Base-by-base conservation (phyloP, 2,329 filamentous ascomycete genomes). In the Bipolaris gigantea region DNA sequence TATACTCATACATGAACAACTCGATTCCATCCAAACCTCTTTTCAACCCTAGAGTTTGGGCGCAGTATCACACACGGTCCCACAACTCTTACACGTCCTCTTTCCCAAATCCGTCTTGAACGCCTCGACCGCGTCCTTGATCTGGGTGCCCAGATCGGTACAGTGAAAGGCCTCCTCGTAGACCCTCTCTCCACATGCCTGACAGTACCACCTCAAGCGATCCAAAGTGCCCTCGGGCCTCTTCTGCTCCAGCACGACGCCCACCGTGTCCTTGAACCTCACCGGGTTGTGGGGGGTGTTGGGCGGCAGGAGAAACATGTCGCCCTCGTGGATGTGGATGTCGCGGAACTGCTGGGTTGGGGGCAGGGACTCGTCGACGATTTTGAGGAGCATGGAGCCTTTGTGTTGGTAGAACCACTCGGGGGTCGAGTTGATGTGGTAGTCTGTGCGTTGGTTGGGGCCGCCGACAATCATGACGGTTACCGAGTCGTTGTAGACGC, bases 321-420 rank as follows among this genome's bases (percentile, higher is more conserved):
- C 92, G 60, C 93, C 93, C 77, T 97, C 91, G 68, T 87, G 83
- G 77, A 97, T 96, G 70, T 92, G 82, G 60, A 97, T 85, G 76
- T 97, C 93, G 62, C 86, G 83, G 77, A 96, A 96, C 43, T 78
- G 55, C 68, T 79, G 54, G 5, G 75, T 76, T 7, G 55, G n/a
- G 1, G 61, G 59, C 4, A 45, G 47, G 0, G 55, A 50, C 3
- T 42, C 6, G 70, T 97, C 91, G 60, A 97, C 89, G 15, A 94
- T 89, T 73, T 95, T 96, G 64, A 99, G 88, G 53, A 94, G 81
- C 93, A 97, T 97, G 62, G 88, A 87, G 62, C 94, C 94, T 67
- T 87, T 87, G 83, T 96, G 86, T 77, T 97, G 93, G 82, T 94
- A 97, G 85, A 97, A 99, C 88, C 92, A 97, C 76, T 97, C 94